A percentile compares a stretch with the other conserved stretches of the same genome.
Conservation (phyloP, 371 early-diverging fungal species). For the Blakeslea trispora region DNA sequence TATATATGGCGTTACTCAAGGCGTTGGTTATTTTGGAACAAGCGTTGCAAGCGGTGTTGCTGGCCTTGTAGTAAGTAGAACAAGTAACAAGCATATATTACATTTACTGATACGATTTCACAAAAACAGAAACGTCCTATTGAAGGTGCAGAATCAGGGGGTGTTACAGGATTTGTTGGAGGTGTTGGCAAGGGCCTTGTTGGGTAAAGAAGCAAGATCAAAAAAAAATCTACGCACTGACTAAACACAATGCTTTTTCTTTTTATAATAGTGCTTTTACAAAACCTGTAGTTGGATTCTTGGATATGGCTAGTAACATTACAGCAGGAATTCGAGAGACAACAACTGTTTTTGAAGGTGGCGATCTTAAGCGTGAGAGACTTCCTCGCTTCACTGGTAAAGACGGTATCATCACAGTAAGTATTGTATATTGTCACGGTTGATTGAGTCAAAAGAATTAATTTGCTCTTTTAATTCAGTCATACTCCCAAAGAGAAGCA, state of each 20-base stretch:
- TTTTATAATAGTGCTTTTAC: slow-evolving; percentile 64
- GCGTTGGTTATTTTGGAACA: slow-evolving; percentile 74
- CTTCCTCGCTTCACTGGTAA: slow-evolving; percentile 86
- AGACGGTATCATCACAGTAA: slow-evolving; percentile 76
- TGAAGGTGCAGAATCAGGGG: slow-evolving; percentile 81
- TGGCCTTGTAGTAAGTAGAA: slow-evolving; percentile 67
- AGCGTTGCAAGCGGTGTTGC: slow-evolving; percentile 81
- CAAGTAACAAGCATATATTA: slow-evolving; percentile 5
- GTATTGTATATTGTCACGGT: slow-evolving; percentile 2
- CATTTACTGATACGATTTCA: neutral
- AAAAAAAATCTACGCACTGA: neutral
- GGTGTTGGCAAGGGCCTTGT: slow-evolving; percentile 88
- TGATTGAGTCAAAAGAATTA: neutral
- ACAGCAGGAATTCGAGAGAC: slow-evolving; percentile 92
- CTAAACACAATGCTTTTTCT: neutral
- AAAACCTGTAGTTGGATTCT: slow-evolving; percentile 87
- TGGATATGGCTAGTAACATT: slow-evolving; percentile 85
- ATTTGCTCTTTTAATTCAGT: slow-evolving; percentile 20
- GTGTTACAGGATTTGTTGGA: slow-evolving; percentile 84
- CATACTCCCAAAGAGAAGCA: slow-evolving; percentile 84
- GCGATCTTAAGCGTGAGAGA: slow-evolving; percentile 73
- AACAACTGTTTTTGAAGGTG: slow-evolving; percentile 88
- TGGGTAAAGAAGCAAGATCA: slow-evolving; percentile 36
- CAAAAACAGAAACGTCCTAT: slow-evolving; percentile 66
- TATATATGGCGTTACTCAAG: slow-evolving; percentile 78